Base-by-base conservation (phyloP, 108 stramenopile genomes). In the Seminavis robusta region DNA sequence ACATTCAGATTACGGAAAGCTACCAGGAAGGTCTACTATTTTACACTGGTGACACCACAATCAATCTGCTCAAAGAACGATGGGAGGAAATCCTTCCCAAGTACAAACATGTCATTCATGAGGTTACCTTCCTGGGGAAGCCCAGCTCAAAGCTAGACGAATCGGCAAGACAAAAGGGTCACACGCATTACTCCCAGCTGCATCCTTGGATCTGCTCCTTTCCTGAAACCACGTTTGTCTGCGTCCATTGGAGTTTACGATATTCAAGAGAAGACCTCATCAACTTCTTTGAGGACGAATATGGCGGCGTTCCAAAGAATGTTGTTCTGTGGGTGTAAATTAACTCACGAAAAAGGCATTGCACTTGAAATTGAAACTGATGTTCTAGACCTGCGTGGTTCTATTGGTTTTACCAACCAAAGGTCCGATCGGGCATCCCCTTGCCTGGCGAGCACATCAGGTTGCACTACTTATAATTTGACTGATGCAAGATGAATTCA, bases 131-230 rank as follows among this genome's bases (percentile, higher is more conserved):
- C 48, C 25, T 76, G 3, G 79, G 79, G n/a, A 46, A 40, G 10
- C 79, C 79, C 0, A 68, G 66, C 20, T 56, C 64, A 26, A 53
- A 57, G 15, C 31, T 80, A 5, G 79, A 80, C 31, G 47, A 53
- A 31, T 58, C 56, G 21, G 61, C 52, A 24, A 19, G 39, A 26
- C 33, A 24, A 9, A 80, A 80, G 53, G 79, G 79, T 1, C 79
- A 80, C 33, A 80, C 79, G 4, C 79, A 80, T 46, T 80, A 80
- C 38, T 65, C 79, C 10, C 73, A 74, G 47, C 37, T 80, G 1
- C 79, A 80, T 65, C 79, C 79, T 26, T 80, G 71, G 66, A 80
- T 80, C 7, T 56, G 55, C 11, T 71, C 74, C 28, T 80, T 76
- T 41, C 79, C 79, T 5, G 25, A 76, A n/a, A 74, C 69, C 11